These are phyloP conservation scores for Centrapalus pauciflorus DNA, from an alignment of 129 eudicot genomes.

Conservation along the genomic window DNA sequence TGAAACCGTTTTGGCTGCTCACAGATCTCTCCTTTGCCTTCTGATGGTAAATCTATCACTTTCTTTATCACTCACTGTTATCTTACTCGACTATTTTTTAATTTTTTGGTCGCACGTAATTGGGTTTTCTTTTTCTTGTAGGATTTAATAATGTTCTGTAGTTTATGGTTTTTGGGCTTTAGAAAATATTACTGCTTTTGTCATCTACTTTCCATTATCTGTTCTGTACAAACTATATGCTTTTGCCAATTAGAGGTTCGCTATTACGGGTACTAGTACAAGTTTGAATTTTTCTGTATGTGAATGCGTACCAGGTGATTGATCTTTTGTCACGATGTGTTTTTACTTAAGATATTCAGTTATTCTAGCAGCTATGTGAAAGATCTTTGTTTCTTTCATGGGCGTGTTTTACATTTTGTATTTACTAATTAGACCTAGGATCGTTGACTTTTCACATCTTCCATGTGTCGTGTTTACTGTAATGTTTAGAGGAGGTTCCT, in stretches of 20 bases:
- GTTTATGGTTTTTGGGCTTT: neutral
- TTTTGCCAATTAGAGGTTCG: neutral
- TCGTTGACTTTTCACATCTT: neutral
- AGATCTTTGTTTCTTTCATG: neutral
- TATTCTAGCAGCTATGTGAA: slow-evolving; percentile 2
- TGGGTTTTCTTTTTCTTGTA: too few relatives aligned
- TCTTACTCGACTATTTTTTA: neutral
- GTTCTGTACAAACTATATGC: neutral
- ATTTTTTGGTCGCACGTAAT: neutral
- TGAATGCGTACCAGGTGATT: neutral
- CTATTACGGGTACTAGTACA: neutral
- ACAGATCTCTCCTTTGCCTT: slow-evolving; percentile 45
- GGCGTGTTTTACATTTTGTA: neutral
- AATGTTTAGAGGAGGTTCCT: neutral
- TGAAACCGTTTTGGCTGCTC: slow-evolving; percentile 49
- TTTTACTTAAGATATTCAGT: neutral
- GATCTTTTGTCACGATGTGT: neutral
- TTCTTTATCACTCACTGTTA: neutral
- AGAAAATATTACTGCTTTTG: neutral
- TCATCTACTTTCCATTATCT: neutral
- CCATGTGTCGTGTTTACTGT: neutral
- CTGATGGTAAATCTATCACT: slow-evolving; percentile 30
- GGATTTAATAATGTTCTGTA: too few relatives aligned
- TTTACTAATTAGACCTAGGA: neutral
- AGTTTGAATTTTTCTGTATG: neutral